These are phyloP conservation scores for Leptographium galeiforme DNA, from an alignment of 2,329 filamentous ascomycete genomes.

Conservation along the genomic window DNA sequence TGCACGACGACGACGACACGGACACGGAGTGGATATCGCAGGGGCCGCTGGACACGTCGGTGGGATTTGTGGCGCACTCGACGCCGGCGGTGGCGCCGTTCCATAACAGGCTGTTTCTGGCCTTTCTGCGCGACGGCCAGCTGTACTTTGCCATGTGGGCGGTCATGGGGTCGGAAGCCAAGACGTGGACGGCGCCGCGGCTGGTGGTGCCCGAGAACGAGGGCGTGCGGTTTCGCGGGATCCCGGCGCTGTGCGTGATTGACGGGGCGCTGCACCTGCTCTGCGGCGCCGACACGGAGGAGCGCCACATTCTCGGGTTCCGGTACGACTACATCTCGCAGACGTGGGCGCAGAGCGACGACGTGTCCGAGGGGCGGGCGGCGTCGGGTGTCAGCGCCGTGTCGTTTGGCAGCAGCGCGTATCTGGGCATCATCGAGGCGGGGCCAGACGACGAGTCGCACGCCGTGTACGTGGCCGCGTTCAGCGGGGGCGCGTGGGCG, in stretches of 20 bases:
- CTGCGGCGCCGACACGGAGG: conserved; percentile 14
- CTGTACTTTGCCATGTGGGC: conserved; percentile 17
- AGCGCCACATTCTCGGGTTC: conserved; percentile 18
- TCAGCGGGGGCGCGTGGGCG: conserved; percentile 10
- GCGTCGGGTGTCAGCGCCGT: conserved; percentile 20
- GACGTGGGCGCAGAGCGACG: conserved; percentile 17
- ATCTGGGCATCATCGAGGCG: conserved; percentile 16
- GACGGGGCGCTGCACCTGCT: conserved; percentile 19
- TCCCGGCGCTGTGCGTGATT: conserved; percentile 21
- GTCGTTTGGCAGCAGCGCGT: conserved; percentile 19
- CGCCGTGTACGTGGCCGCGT: conserved; percentile 13
- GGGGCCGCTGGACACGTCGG: conserved; percentile 12
- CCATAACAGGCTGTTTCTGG: conserved; percentile 21
- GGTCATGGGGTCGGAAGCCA: conserved; percentile 10
- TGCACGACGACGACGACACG: conserved; percentile 18
- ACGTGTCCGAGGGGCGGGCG: conserved; percentile 20
- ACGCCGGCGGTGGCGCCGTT: conserved; percentile 19
- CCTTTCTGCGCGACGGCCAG: conserved; percentile 16
- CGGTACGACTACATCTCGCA: conserved; percentile 16
- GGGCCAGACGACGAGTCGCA: conserved; percentile 10
- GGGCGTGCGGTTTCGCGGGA: conserved; percentile 14
- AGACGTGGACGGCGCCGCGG: conserved; percentile 10
- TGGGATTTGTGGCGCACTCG: conserved; percentile 14
- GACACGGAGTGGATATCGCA: conserved; percentile 13
- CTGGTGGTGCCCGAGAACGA: conserved; percentile 2